Evolutionary conservation across 2,329 filamentous ascomycete genomes (phyloP).

Genomic region (Xylaria sp.): DNA sequence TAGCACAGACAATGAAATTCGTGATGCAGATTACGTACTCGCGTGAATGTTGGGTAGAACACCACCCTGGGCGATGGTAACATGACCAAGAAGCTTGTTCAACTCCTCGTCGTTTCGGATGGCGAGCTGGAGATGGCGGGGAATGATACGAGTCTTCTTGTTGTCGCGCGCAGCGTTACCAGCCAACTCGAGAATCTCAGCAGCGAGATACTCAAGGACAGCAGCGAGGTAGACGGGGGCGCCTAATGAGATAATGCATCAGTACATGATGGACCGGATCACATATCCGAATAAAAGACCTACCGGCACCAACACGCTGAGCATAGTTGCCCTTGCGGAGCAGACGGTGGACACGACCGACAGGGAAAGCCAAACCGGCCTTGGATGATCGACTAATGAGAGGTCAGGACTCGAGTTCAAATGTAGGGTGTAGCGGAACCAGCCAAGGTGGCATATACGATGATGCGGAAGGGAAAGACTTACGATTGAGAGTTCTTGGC

Average conservation of each 20-base stretch:
- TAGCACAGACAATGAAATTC: conserved; percentile 14
- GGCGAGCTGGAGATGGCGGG: conserved; percentile 97
- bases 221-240: conserved; percentile 97
- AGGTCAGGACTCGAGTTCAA: too few species aligned
- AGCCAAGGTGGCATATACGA: background rate
- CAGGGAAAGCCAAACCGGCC: conserved; percentile 98
- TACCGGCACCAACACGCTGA: conserved; percentile 94
- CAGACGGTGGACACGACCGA: conserved; percentile 99
- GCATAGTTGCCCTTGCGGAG: conserved; percentile 99
- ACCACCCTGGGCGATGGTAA: conserved; percentile 97
- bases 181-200: conserved; percentile 98
- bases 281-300: conserved; percentile 46
- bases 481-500: conserved; percentile 99
- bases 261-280: background rate
- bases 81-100: conserved; percentile 97
- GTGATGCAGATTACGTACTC: conserved; percentile 70
- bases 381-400: conserved; percentile 99
- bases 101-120: conserved; percentile 99
- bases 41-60: conserved; percentile 97
- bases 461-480: conserved; percentile 57
- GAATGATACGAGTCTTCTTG: conserved; percentile 99
- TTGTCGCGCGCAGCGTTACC: conserved; percentile 99
- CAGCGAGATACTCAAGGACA: conserved; percentile 97
- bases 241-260: conserved; percentile 45
- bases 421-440: too few species aligned